Percentiles rank a stretch among this genome's conserved stretches.
Evolutionary conservation across 2,329 filamentous ascomycete species (phyloP).

Genomic region (Trichoderma arundinaceum): DNA sequence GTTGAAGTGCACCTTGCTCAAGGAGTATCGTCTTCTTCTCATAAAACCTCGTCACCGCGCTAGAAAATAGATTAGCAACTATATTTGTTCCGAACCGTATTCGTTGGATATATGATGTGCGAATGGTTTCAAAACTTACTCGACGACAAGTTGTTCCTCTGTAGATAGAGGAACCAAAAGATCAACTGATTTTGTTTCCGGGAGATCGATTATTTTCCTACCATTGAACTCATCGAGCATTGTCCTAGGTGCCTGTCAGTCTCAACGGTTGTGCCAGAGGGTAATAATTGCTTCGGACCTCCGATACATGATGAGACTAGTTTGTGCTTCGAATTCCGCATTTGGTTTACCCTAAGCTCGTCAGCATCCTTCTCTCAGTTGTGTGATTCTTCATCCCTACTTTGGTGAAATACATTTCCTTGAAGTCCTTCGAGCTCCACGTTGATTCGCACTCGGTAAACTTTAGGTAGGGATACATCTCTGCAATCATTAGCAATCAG

Average conservation of each 20-base stretch:
- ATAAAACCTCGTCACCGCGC: slow-evolving; percentile 18
- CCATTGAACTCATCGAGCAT: slow-evolving; percentile 41
- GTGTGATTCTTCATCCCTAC: slow-evolving; percentile 28
- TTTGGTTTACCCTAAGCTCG: slow-evolving; percentile 30
- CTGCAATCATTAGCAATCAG: slow-evolving; percentile 36
- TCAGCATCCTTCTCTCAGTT: not conserved
- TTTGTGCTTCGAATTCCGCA: slow-evolving; percentile 34
- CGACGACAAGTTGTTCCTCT: slow-evolving; percentile 39
- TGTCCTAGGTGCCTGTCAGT: slow-evolving; percentile 34
- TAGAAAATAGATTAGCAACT: not conserved
- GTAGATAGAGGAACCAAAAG: slow-evolving; percentile 37
- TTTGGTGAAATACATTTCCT: slow-evolving; percentile 31
- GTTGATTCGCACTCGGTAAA: slow-evolving; percentile 40
- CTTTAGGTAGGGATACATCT: slow-evolving; percentile 46
- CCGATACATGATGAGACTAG: slow-evolving; percentile 40
- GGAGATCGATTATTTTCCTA: slow-evolving; percentile 38
- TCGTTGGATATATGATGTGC: no score
- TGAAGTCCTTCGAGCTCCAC: slow-evolving; percentile 25
- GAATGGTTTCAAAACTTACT: slow-evolving; percentile 35
- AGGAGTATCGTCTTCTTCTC: not conserved
- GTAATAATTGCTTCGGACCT: slow-evolving; percentile 34
- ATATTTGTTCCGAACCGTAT: no score
- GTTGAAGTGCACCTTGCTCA: not conserved
- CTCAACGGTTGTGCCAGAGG: not conserved
- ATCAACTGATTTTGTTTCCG: slow-evolving; percentile 29